Evolutionary conservation across 306 rosid species (phyloP).

Genomic region (Ziziphus jujuba): DNA sequence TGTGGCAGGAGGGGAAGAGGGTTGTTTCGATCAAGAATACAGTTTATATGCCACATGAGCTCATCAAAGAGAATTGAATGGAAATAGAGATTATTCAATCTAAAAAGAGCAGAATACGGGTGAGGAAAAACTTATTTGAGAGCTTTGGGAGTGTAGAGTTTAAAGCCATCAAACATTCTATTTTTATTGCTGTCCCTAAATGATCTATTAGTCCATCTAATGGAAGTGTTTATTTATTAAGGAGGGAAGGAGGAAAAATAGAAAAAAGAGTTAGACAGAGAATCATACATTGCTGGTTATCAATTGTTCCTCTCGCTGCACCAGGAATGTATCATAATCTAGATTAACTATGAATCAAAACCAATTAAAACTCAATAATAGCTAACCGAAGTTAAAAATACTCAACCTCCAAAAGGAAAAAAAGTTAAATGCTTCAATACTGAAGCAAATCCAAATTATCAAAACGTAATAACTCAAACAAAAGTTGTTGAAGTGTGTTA

Average conservation of each 20-base stretch:
- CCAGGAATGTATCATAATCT: background rate
- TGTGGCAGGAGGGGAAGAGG: background rate
- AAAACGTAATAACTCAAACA: background rate
- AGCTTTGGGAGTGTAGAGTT: background rate
- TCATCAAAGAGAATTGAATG: background rate
- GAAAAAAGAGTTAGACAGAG: too few species aligned
- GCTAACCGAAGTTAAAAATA: background rate
- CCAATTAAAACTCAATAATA: background rate
- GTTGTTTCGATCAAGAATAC: slow-evolving; percentile 10
- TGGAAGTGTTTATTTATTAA: too few species aligned
- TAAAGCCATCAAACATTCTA: background rate
- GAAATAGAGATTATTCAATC: background rate
- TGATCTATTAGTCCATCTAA: too few species aligned
- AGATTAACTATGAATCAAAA: too few species aligned
- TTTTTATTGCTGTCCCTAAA: too few species aligned
- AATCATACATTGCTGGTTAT: too few species aligned
- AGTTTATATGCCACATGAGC: background rate
- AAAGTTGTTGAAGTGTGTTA: too few species aligned
- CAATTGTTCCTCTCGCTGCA: background rate
- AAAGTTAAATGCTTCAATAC: background rate
- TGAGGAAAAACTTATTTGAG: background rate
- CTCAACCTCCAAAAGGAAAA: too few species aligned
- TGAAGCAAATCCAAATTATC: slow-evolving; percentile 2
- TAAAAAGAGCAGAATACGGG: background rate
- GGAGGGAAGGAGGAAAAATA: too few species aligned